These are phyloP conservation scores for Colletotrichum echinochloae DNA, from an alignment of 2,329 filamentous ascomycete species.

Conservation along the genomic window DNA sequence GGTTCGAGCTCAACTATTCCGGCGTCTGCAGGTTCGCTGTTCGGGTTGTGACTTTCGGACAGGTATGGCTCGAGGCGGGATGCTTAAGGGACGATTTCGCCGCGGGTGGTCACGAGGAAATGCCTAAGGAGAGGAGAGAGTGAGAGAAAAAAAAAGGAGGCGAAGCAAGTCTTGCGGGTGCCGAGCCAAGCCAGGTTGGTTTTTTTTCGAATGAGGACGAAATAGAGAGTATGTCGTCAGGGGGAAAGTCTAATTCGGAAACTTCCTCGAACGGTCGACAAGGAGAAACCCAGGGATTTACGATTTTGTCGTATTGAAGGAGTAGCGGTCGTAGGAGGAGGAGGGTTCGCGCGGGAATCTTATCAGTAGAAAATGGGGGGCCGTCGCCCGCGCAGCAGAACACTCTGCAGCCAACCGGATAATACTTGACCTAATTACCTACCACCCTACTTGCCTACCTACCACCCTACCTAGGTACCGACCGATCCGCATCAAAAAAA, in stretches of 20 bases:
- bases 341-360: slow-evolving; percentile 25
- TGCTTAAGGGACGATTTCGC: not conserved
- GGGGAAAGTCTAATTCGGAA: slow-evolving; percentile 7
- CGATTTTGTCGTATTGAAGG: not conserved
- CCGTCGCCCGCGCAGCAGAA: slow-evolving; percentile 18
- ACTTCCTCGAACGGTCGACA: slow-evolving; percentile 13
- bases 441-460: too few relatives aligned
- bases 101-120: not conserved
- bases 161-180: not conserved
- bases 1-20: not conserved
- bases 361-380: slow-evolving; percentile 34
- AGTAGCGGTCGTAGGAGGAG: not conserved
- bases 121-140: not conserved
- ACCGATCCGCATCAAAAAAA: slow-evolving; percentile 22
- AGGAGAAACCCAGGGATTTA: not conserved
- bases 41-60: slow-evolving; percentile 13
- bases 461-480: too few relatives aligned
- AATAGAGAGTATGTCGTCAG: not conserved
- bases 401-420: slow-evolving; percentile 9
- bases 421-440: too few relatives aligned
- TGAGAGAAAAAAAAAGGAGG: not conserved
- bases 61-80: not conserved
- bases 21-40: not conserved
- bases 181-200: not conserved
- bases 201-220: not conserved